Conservation (phyloP, 179 eudicot species). For the Sideroxylon spinosum region DNA sequence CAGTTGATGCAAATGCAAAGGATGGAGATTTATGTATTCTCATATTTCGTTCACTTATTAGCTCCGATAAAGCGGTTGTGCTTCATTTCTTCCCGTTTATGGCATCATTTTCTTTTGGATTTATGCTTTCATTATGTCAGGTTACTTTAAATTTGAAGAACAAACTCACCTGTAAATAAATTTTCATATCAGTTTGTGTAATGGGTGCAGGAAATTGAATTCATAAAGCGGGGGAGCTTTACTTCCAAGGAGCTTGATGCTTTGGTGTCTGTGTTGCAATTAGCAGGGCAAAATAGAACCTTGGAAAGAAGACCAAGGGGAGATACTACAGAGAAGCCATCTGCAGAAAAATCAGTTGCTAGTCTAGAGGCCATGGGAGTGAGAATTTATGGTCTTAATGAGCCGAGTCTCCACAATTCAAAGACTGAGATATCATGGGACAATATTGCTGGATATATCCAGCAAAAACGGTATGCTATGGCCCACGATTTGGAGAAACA, state of each 20-base stretch:
- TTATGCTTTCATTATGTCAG: constrained; percentile 10
- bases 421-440: constrained; percentile 80
- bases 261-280: constrained; percentile 56
- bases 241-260: constrained; percentile 82
- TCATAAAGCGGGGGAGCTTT: constrained; percentile 76
- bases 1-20: constrained; percentile 28
- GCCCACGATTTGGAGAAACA: neutral
- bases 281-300: constrained; percentile 64
- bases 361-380: constrained; percentile 93
- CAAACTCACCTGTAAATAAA: too few relatives aligned
- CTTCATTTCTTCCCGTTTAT: constrained; percentile 14
- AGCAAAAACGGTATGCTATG: constrained; percentile 72
- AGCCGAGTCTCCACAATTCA: constrained; percentile 30
- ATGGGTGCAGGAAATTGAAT: constrained; percentile 77
- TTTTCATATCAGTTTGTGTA: neutral
- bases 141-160: neutral
- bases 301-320: constrained; percentile 34
- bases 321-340: constrained; percentile 36
- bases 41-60: constrained; percentile 81
- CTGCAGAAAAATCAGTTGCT: constrained; percentile 61
- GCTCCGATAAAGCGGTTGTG: constrained; percentile 70
- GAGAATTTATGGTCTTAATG: constrained; percentile 72
- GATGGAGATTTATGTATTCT: constrained; percentile 77
- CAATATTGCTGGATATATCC: constrained; percentile 90
- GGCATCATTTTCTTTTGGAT: constrained; percentile 9